Conservation (phyloP, 2,329 filamentous ascomycete genomes). For the Diaporthe sp. region DNA sequence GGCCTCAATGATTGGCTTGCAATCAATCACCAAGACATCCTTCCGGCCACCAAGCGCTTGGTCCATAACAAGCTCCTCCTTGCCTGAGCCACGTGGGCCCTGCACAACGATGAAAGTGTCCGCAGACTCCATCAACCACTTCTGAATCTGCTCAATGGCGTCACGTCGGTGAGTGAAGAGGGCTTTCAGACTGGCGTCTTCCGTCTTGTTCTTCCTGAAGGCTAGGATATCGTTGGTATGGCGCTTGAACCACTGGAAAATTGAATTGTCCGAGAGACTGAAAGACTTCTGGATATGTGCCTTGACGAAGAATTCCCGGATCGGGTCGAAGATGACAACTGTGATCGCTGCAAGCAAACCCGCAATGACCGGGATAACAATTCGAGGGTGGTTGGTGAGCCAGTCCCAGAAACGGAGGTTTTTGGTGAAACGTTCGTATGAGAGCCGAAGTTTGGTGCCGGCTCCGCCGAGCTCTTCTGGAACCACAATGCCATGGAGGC, state of each 20-base stretch:
- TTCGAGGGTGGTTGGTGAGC: conserved; percentile 85
- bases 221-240: conserved; percentile 75
- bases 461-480: conserved; percentile 74
- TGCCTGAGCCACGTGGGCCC: conserved; percentile 90
- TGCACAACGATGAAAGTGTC: conserved; percentile 96
- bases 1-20: conserved; percentile 92
- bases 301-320: conserved; percentile 92
- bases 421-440: conserved; percentile 84
- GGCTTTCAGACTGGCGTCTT: conserved; percentile 78
- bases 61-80: conserved; percentile 87
- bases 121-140: conserved; percentile 87
- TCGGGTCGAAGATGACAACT: conserved; percentile 91
- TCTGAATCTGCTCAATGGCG: conserved; percentile 83
- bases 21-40: conserved; percentile 88
- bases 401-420: conserved; percentile 86
- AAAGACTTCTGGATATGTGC: conserved; percentile 84
- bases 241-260: conserved; percentile 84
- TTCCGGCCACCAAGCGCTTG: conserved; percentile 81
- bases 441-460: conserved; percentile 82
- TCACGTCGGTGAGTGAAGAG: conserved; percentile 90
- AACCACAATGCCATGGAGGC: conserved; percentile 86
- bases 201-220: conserved; percentile 65
- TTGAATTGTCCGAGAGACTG: conserved; percentile 75
- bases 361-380: conserved; percentile 85
- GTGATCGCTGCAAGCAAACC: conserved; percentile 85